These are phyloP conservation scores for Agastache rugosa DNA, from an alignment of 257 asterid species.

Conservation along the genomic window DNA sequence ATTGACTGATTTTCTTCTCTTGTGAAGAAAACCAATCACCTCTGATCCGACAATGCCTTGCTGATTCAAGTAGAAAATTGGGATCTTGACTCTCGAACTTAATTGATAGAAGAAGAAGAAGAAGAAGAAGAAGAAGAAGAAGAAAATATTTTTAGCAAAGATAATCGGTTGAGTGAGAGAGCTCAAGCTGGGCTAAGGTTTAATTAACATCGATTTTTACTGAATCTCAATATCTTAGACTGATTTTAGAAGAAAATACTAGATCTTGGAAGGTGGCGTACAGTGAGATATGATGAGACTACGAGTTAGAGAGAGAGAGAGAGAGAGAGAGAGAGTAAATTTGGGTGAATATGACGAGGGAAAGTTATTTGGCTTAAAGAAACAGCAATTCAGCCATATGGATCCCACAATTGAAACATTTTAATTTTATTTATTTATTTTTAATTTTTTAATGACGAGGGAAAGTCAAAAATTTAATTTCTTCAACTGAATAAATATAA, in stretches of 20 bases:
- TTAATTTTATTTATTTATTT: too few relatives aligned
- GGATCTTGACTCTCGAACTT: conserved; percentile 25
- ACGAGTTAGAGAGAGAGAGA: not conserved
- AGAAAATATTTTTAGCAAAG: not conserved
- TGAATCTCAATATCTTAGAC: not conserved
- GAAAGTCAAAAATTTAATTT: too few relatives aligned
- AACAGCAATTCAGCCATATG: conserved; percentile 22
- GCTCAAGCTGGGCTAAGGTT: not conserved
- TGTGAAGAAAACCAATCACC: conserved; percentile 19
- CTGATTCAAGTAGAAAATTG: conserved; percentile 20
- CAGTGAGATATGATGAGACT: too few relatives aligned
- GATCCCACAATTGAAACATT: conserved; percentile 1
- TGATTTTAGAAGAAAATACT: not conserved
- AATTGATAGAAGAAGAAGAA: not conserved
- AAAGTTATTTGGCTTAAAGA: conserved; percentile 7
- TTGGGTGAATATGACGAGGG: too few relatives aligned
- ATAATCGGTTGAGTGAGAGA: conserved; percentile 1
- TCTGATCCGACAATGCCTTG: conserved; percentile 31
- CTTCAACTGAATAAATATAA: too few relatives aligned
- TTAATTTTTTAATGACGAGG: too few relatives aligned
- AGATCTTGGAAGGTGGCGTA: conserved; percentile 34
- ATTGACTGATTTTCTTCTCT: not conserved
- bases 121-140: too few relatives aligned
- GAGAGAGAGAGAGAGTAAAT: not conserved
- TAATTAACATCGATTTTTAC: not conserved